Evolutionary conservation across 768 basidiomycete species (phyloP).

Genomic region (Termitomyces sp.): DNA sequence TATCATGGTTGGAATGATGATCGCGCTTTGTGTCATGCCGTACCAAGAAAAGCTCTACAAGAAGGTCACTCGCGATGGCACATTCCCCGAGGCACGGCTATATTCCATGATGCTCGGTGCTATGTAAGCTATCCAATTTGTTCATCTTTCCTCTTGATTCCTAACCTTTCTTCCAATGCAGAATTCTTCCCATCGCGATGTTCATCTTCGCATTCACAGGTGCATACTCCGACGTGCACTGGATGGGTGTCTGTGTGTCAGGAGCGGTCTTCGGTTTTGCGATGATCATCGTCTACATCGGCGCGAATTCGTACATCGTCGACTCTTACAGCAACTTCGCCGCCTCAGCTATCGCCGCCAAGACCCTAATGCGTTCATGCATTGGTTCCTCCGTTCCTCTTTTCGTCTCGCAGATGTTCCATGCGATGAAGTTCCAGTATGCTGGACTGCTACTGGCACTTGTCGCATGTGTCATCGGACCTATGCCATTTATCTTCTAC

Average conservation of each 20-base stretch:
- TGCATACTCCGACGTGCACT: conserved; percentile 35
- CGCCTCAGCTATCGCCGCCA: conserved; percentile 45
- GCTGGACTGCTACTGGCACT: conserved; percentile 34
- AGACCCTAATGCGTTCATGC: conserved; percentile 37
- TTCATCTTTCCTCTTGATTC: neutral
- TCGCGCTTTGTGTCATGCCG: conserved; percentile 27
- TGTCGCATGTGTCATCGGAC: conserved; percentile 27
- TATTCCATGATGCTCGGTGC: conserved; percentile 39
- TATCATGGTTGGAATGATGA: conserved; percentile 36
- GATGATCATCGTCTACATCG: conserved; percentile 40
- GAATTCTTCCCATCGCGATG: conserved; percentile 34
- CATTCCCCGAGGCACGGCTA: conserved; percentile 40
- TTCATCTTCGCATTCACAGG: conserved; percentile 45
- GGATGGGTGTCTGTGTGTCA: conserved; percentile 32
- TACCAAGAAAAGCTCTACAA: conserved; percentile 31
- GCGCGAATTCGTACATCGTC: conserved; percentile 42
- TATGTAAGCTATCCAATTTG: conserved; percentile 23
- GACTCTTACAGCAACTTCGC: conserved; percentile 39
- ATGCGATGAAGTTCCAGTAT: conserved; percentile 36
- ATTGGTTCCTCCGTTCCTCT: conserved; percentile 36
- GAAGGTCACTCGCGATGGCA: conserved; percentile 27
- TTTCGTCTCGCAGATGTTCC: conserved; percentile 40
- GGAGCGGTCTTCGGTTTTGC: conserved; percentile 37
- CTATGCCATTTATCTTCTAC: conserved; percentile 40
- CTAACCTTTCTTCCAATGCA: conserved; percentile 3